A percentile compares a stretch with the other conserved stretches of the same genome.
Conservation (phyloP, 192 early-diverging fungal genomes). For the Ambispora gerdemannii region DNA sequence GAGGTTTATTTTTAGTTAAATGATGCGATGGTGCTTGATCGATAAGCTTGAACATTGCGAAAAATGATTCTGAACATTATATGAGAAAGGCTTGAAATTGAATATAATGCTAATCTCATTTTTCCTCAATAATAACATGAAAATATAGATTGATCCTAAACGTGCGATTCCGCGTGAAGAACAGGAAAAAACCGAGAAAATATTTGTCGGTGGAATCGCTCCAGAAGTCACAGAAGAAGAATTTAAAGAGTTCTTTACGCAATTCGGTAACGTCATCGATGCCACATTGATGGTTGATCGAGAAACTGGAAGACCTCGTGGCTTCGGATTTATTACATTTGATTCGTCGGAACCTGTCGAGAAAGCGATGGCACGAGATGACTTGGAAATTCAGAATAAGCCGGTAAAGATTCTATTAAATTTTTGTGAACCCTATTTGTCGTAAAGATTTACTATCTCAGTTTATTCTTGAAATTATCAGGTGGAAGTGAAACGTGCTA, state of each 20-base stretch:
- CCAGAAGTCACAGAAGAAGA: slow-evolving; percentile 83
- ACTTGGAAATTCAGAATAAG: slow-evolving; percentile 71
- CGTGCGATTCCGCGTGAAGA: slow-evolving; percentile 69
- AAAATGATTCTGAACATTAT: not conserved
- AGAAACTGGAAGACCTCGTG: slow-evolving; percentile 82
- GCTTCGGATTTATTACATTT: slow-evolving; percentile 95
- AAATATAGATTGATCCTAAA: slow-evolving; percentile 68
- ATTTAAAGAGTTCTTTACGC: slow-evolving; percentile 80
- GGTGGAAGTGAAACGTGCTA: slow-evolving; percentile 70
- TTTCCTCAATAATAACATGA: not conserved
- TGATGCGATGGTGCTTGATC: not conserved
- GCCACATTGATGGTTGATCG: slow-evolving; percentile 83
- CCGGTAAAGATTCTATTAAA: slow-evolving; percentile 39
- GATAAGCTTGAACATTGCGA: not conserved
- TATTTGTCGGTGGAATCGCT: slow-evolving; percentile 90
- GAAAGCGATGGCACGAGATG: slow-evolving; percentile 64
- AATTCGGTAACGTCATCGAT: slow-evolving; percentile 83
- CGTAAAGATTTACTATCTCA: not conserved
- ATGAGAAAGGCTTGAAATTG: not conserved
- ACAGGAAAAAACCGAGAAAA: slow-evolving; percentile 78
- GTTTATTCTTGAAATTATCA: not conserved
- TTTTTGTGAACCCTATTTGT: not conserved
- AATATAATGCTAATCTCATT: not conserved
- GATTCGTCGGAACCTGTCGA: slow-evolving; percentile 73
- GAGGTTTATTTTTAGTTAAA: not conserved